Conservation (phyloP, 2,329 filamentous ascomycete genomes). For the Orbilia brochopaga region DNA sequence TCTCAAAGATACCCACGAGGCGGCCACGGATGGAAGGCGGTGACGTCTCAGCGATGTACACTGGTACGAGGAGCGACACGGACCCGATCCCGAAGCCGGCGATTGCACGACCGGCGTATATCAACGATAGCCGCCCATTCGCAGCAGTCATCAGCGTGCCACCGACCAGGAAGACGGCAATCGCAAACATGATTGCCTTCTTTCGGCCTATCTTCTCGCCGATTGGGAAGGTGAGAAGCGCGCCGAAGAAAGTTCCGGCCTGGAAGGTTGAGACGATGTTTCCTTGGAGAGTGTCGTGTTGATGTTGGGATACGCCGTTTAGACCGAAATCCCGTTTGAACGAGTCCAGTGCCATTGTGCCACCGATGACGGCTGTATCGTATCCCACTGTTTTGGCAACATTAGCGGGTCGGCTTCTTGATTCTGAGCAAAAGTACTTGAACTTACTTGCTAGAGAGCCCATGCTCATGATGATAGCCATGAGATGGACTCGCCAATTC, state of each 20-base stretch:
- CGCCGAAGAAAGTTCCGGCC: slow-evolving; percentile 60
- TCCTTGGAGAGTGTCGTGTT: slow-evolving; percentile 58
- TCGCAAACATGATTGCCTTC: slow-evolving; percentile 61
- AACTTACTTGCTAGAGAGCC: slow-evolving; percentile 41
- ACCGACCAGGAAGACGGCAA: slow-evolving; percentile 61
- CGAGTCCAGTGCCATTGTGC: slow-evolving; percentile 72
- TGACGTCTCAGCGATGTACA: slow-evolving; percentile 67
- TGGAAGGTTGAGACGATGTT: slow-evolving; percentile 59
- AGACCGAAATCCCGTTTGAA: slow-evolving; percentile 74
- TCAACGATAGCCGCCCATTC: slow-evolving; percentile 58
- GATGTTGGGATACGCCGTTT: slow-evolving; percentile 29
- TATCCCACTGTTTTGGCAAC: slow-evolving; percentile 57
- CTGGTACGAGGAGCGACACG: slow-evolving; percentile 68
- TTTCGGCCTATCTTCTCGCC: slow-evolving; percentile 63
- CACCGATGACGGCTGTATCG: slow-evolving; percentile 79
- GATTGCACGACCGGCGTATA: slow-evolving; percentile 69
- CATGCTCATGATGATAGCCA: slow-evolving; percentile 39
- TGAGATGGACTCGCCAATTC: slow-evolving; percentile 40
- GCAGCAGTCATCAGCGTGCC: slow-evolving; percentile 53
- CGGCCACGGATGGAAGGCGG: slow-evolving; percentile 70
- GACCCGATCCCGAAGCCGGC: slow-evolving; percentile 70
- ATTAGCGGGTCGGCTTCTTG: background rate
- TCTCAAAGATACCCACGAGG: slow-evolving; percentile 71
- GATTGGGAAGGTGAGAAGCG: slow-evolving; percentile 60
- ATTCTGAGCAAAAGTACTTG: background rate